These are phyloP conservation scores for Fraxinus xanthoxyloides DNA, from an alignment of 305 asterid genomes.

Conservation along the genomic window DNA sequence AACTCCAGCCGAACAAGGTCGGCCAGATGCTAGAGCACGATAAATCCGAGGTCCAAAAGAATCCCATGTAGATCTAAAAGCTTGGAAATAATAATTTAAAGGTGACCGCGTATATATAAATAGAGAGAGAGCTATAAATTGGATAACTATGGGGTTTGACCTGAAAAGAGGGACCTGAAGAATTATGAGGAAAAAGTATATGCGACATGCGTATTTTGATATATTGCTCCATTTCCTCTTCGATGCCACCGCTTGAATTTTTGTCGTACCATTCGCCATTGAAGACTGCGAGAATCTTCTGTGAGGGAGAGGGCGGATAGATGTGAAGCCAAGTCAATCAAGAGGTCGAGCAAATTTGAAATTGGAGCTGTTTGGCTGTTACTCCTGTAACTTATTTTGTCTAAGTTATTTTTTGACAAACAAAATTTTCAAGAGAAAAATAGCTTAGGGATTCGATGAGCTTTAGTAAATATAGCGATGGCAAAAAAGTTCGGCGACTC, in stretches of 20 bases:
- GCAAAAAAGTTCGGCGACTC: no score
- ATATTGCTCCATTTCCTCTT: slow-evolving; percentile 64
- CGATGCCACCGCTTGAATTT: slow-evolving; percentile 16
- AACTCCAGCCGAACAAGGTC: neutral
- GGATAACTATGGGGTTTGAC: slow-evolving; percentile 24
- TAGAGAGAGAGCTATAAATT: neutral
- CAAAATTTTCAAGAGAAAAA: neutral
- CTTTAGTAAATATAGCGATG: no score
- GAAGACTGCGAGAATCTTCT: slow-evolving; percentile 14
- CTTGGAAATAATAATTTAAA: neutral
- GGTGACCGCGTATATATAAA: neutral
- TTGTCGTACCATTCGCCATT: slow-evolving; percentile 28
- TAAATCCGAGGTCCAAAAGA: neutral
- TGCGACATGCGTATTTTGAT: slow-evolving; percentile 56
- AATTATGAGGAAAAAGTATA: slow-evolving; percentile 51
- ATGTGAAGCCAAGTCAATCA: neutral
- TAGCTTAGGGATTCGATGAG: neutral
- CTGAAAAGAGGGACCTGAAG: slow-evolving; percentile 88
- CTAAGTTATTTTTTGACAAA: neutral
- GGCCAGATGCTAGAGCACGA: neutral
- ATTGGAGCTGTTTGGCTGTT: neutral
- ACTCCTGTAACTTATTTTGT: neutral
- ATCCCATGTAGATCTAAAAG: neutral
- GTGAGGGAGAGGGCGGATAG: neutral
- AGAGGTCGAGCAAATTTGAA: neutral